A percentile compares a stretch with the other conserved stretches of the same genome.
Conservation (phyloP, 1,284 basidiomycete species). For the Naganishia sp. region DNA sequence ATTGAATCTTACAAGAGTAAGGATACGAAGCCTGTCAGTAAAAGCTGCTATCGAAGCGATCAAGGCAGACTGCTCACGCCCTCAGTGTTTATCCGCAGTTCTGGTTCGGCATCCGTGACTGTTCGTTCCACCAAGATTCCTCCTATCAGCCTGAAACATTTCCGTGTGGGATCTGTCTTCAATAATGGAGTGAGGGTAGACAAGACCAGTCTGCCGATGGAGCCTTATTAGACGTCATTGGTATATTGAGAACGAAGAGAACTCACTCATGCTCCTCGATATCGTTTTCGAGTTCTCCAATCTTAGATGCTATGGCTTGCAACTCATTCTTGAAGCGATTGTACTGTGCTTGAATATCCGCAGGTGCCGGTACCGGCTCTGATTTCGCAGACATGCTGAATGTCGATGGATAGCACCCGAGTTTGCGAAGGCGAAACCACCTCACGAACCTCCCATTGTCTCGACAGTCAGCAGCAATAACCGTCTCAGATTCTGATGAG, state of each 20-base stretch:
- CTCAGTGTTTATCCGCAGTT: slow-evolving; percentile 77
- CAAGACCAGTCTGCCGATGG: slow-evolving; percentile 72
- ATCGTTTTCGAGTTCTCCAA: slow-evolving; percentile 89
- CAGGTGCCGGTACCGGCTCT: slow-evolving; percentile 30
- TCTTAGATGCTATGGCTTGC: slow-evolving; percentile 81
- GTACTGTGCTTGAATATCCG: slow-evolving; percentile 33
- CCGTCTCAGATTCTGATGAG: too few species aligned
- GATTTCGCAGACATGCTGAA: slow-evolving; percentile 25
- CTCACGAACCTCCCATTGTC: neutral
- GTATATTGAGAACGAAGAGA: neutral
- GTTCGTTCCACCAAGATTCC: slow-evolving; percentile 94
- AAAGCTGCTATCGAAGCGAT: too few species aligned
- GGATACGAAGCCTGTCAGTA: neutral
- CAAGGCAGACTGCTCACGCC: slow-evolving; percentile 61
- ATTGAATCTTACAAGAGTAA: slow-evolving; percentile 64
- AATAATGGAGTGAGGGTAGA: slow-evolving; percentile 68
- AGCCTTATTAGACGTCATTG: neutral
- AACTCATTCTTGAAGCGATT: slow-evolving; percentile 72
- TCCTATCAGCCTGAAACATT: slow-evolving; percentile 95
- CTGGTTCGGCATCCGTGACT: slow-evolving; percentile 91
- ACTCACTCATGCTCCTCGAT: slow-evolving; percentile 77
- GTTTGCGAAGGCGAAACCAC: too few species aligned
- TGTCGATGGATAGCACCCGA: neutral
- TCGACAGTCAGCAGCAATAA: too few species aligned
- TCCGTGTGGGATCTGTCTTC: slow-evolving; percentile 82